Evolutionary conservation across 371 early-diverging fungal species (phyloP), one percentile per base, ranked within the genome.

Genomic region (Mucor piriformis): DNA sequence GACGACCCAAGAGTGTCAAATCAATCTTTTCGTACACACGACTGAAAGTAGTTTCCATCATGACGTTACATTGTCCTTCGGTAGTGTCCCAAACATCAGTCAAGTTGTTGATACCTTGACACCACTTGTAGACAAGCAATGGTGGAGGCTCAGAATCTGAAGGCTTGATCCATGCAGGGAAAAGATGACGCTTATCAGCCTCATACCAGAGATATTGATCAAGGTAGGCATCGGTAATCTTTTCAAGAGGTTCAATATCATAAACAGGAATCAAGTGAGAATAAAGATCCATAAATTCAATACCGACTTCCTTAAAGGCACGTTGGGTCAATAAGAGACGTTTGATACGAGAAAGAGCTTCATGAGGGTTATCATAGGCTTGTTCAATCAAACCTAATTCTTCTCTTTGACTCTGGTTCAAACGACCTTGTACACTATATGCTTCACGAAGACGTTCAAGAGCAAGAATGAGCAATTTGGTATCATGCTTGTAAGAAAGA

Each of bases 161-260:
- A 8, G 99, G 99, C 67, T 99, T 98, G 71, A 98, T 94, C 96
- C 97, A 98, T 20, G 92, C 85, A 32, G 97, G 96, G 89, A 97
- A 98, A 51, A 97, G 79, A 54, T 93, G 88, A 25, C 83, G 77
- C 57, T 87, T 87, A 29, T 86, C 86, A 12, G 97, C 95, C 69
- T 99, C 98, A 73, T 99, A 98, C 97, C 98, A 99, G 21, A 99
- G 83, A 70, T 99, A 99, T 70, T 98, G 98, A 74, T 98, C 98
- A 57, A 99, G 81, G 66, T 98, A 99, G 15, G 98, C 96, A 78
- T 99, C 99, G 0, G 96, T 95, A 54, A 99, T 95, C 83, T 97
- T 98, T 71, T 99, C 99, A 34, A 99, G 79, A 25, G 98, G 96
- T 67, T 97, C 98, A 6, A 99, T 88, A 63, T 96, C 95, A 74